Base-by-base conservation (phyloP, 805 yeast species). In the Saccharomycopsis sp. region DNA sequence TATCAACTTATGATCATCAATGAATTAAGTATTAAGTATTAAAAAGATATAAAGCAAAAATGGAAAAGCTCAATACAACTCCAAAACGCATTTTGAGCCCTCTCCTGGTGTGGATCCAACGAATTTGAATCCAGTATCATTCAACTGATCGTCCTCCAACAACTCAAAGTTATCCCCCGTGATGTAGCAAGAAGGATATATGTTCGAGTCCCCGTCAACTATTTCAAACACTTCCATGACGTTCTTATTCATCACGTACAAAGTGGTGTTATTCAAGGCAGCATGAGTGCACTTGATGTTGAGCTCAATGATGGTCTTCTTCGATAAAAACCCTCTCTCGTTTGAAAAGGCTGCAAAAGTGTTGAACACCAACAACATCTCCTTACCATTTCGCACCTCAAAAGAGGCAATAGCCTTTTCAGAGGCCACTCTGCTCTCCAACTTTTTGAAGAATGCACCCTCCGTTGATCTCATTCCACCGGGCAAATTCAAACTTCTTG, bases 321-420 rank as follows among this genome's bases (percentile, higher is more conserved):
- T 34, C n/a, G 49, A 39, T 16, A 46, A 29, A 16, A 43, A 46
- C 6, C 49, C 49, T n/a, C 44, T 19, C 15, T 46, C 49, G 30
- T 46, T 46, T 16, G 46, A 46, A 20, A 46, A 46, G 3, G 33
- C 40, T 5, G 49, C 47, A 36, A 46, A 46, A 3, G 43, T 36
- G 9, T 27, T 25, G 23, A 46, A 46, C 18, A 46, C 43, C 17
- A 42, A 23, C 18, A 46, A 36, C 1, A 39, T 39, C 29, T 42
- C 43, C 16, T 37, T 42, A 3, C 38, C 38, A 15, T 31, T 25
- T 22, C 33, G 39, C 8, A 43, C 19, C 15, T 27, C 15, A 30
- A 42, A 46, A 2, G 46, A 16, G 7, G 38, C 43, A 12, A 46
- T 17, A 6, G 46, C 30, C 20, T 36, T 42, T 16, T 42, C 46